Base-by-base conservation (phyloP, 2,329 filamentous ascomycete species). In the Scorias spongiosa region DNA sequence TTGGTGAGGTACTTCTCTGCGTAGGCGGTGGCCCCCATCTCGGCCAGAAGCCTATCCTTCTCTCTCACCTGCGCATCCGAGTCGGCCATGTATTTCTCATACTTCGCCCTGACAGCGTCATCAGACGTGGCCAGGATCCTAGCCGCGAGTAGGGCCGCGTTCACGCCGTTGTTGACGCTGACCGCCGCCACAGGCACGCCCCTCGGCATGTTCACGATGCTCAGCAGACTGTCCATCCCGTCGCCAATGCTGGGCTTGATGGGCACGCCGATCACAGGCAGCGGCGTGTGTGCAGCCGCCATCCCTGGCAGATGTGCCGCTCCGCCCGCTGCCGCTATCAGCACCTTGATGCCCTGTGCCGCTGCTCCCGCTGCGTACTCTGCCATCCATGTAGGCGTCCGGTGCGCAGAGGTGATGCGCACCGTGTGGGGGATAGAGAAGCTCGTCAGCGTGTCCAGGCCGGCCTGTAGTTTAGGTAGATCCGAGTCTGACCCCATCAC, bases 401-500 rank as follows among this genome's bases (percentile, higher is more conserved):
- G 64, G 56, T 72, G 69, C 0, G 85, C 85, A 2, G 83, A 88
- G 0, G 84, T 88, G 57, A 91, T 88, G 55, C 76, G 77, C 12
- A 78, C 71, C 6, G 80, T 75, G 64, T 77, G 84, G 0, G 82
- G 79, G 10, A 91, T 81, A n/a, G 67, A 58, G 48, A 89, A 81
- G n/a, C 75, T 69, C 44, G 74, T 67, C 2, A 88, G 71, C 29
- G 85, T 71, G 46, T 81, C 72, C 15, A 86, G 66, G 1, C 75
- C 81, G 0, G 74, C 73, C 48, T 71, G 71, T 34, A 88, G 74
- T 12, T 83, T 75, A 2, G 72, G 74, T 18, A 87, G 71, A 56
- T 88, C 83, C 9, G 80, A 84, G 64, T 86, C 81, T 1, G 84
- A 89, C 32, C 84, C 85, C 84, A 89, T 89, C 26, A 84, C 86